These are phyloP conservation scores for Grigorovia humatica DNA, from an alignment of 805 yeast genomes.

Conservation along the genomic window DNA sequence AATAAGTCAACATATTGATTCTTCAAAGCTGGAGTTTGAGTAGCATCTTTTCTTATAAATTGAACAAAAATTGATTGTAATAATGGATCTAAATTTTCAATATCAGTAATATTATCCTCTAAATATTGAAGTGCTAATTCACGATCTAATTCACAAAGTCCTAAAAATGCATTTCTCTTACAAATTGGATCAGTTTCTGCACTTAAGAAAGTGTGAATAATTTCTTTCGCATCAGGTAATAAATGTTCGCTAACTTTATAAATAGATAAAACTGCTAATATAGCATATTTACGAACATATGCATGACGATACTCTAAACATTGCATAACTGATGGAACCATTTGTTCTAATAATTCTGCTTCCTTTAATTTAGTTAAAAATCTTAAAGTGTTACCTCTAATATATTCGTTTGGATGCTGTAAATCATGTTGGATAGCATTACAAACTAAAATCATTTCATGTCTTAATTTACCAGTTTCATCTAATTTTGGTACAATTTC, in stretches of 20 bases:
- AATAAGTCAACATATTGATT: slow-evolving; percentile 64
- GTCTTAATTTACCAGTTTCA: slow-evolving; percentile 81
- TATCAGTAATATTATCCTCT: slow-evolving; percentile 51
- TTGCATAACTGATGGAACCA: slow-evolving; percentile 83
- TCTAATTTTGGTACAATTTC: slow-evolving; percentile 93
- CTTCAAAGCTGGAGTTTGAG: slow-evolving; percentile 50
- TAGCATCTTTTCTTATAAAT: slow-evolving; percentile 77
- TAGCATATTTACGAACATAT: slow-evolving; percentile 94
- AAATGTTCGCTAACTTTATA: slow-evolving; percentile 75
- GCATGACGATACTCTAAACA: slow-evolving; percentile 96
- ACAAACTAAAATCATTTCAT: slow-evolving; percentile 97
- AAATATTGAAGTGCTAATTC: slow-evolving; percentile 76
- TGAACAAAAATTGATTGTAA: slow-evolving; percentile 85
- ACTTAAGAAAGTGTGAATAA: slow-evolving; percentile 58
- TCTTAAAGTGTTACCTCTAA: slow-evolving; percentile 90
- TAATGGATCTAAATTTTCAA: slow-evolving; percentile 66
- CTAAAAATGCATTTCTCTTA: slow-evolving; percentile 89
- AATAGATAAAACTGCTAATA: slow-evolving; percentile 78
- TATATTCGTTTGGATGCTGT: slow-evolving; percentile 95
- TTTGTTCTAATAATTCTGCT: slow-evolving; percentile 87
- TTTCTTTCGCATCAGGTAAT: slow-evolving; percentile 91
- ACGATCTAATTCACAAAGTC: slow-evolving; percentile 71
- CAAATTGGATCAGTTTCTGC: slow-evolving; percentile 90
- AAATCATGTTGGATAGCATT: slow-evolving; percentile 95
- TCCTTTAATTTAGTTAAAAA: slow-evolving; percentile 85